Evolutionary conservation across 1,284 basidiomycete genomes (phyloP).

Genomic region (Ceratobasidium sp.): DNA sequence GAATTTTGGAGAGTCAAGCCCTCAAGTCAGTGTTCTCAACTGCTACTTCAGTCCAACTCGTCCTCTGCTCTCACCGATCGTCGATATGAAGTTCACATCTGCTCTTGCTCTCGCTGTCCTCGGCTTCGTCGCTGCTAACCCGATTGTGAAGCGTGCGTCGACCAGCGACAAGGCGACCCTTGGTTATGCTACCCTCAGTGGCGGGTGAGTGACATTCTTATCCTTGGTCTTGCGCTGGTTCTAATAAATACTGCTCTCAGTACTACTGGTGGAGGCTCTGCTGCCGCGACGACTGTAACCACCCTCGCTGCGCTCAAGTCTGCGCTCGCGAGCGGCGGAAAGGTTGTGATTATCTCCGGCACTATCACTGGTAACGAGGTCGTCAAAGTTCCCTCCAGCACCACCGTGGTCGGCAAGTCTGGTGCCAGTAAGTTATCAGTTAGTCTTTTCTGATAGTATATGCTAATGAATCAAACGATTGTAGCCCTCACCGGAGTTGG

Average conservation of each 20-base stretch:
- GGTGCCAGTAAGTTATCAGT: slow-evolving; percentile 47
- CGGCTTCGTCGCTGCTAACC: too few relatives aligned
- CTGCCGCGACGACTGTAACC: slow-evolving; percentile 28
- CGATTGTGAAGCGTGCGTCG: too few relatives aligned
- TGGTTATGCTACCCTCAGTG: background rate
- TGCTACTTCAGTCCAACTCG: background rate
- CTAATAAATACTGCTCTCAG: background rate
- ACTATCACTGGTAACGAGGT: slow-evolving; percentile 55
- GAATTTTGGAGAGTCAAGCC: background rate
- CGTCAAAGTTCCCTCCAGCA: slow-evolving; percentile 53
- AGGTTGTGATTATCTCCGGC: slow-evolving; percentile 61
- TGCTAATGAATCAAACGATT: background rate
- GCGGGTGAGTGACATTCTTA: background rate
- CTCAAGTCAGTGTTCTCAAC: background rate
- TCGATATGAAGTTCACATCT: slow-evolving; percentile 10
- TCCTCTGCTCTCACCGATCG: background rate
- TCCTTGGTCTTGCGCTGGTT: background rate
- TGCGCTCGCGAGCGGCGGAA: slow-evolving; percentile 57
- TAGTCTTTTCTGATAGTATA: background rate
- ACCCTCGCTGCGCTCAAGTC: slow-evolving; percentile 48
- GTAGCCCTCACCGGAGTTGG: slow-evolving; percentile 56
- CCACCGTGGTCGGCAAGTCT: slow-evolving; percentile 54
- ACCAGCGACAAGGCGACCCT: background rate
- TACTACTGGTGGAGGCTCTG: slow-evolving; percentile 39
- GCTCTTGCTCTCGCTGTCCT: background rate